Base-by-base conservation (phyloP, 225 moss, liverwort and hornwort species). In the Straminergon stramineum region DNA sequence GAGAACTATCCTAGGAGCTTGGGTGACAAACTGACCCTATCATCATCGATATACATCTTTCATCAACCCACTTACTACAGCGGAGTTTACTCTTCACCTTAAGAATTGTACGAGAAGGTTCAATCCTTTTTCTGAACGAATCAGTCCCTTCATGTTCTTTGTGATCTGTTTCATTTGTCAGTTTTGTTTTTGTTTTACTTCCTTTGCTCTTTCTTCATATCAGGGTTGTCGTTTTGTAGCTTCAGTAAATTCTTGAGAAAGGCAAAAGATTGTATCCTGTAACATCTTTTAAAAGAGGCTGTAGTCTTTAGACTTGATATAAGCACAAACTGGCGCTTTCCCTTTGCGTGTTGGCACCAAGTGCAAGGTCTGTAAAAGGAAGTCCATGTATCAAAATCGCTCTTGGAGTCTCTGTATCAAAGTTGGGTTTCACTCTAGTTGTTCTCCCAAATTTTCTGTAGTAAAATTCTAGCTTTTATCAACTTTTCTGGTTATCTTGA, bases 1-100 rank as follows among this genome's bases (percentile, higher is more conserved):
- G 84, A 93, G 92, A 88, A 88, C 58, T 91, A 87, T 85, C 81
- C 92, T 93, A 93, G 93, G 91, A 90, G 92, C 91, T 85, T 89
- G 89, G 89, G 92, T 93, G 92, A 87, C 82, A 89, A 86, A 91
- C 66, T 92, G 90, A 92, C 53, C 91, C 80, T 84, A 86, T 86
- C 94, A 81, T 85, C 92, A 89, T 64, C 89, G 91, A 86, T 91
- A 57, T 86, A 60, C 89, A 87, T 84, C 92, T 92, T 90, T 90
- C 87, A 89, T 66, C 92, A 91, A 90, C 92, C 91, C 89, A 81
- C 81, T 84, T 77, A 74, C 85, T 86, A 79, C 90, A 77, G 90
- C 89, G 91, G 90, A 88, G 88, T 90, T 84, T 68, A 79, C 88
- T 84, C 91, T 90, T 60, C 66, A 78, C 88, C 91, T 35, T 71